Evolutionary conservation across 805 yeast genomes (phyloP), one percentile per base, ranked within the genome.

Genomic region (Schwanniomyces polymorphus): DNA sequence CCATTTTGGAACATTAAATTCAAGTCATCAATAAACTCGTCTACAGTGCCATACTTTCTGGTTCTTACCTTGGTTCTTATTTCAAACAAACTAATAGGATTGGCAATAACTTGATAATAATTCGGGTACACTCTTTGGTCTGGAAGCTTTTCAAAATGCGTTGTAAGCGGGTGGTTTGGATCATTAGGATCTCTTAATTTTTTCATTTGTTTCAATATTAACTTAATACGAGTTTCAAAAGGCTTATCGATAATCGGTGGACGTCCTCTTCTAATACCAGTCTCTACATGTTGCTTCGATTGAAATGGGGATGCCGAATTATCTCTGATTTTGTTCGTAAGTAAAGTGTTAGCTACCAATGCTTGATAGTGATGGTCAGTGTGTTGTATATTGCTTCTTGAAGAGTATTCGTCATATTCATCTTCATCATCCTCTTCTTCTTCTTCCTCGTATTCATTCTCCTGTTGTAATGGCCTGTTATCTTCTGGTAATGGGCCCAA

Each of bases 171-270:
- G 21, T 76, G 70, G 40, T 74, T 76, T 10, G 75, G 75, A 38
- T 72, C 72, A 39, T 65, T 64, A 1, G 74, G 72, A 56, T 79
- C 83, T 39, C 81, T 78, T 49, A 86, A 84, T 60, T 88, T 88
- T 59, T 91, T 88, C 60, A 94, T 74, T 42, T 81, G 84, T 63
- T 95, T 82, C 74, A 94, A 70, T 33, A 94, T 84, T 54, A 89
- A 84, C 65, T 92, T 91, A 67, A 92, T 91, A 52, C 97, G 77
- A 60, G 90, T 90, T 67, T 94, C 97, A 65, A 86, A 91, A 5
- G 96, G 96, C 61, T 84, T 86, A 64, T 88, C 96, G 42, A 90
- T 89, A 47, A 89, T 86, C 2, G 97, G 96, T 5, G 97, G 97
- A 57, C 96, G 78, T 16, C 96, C 96, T 59, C 96, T 78, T 64